These are phyloP conservation scores for Fonsecaea monophora DNA, from an alignment of 2,329 filamentous ascomycete species.

Conservation along the genomic window DNA sequence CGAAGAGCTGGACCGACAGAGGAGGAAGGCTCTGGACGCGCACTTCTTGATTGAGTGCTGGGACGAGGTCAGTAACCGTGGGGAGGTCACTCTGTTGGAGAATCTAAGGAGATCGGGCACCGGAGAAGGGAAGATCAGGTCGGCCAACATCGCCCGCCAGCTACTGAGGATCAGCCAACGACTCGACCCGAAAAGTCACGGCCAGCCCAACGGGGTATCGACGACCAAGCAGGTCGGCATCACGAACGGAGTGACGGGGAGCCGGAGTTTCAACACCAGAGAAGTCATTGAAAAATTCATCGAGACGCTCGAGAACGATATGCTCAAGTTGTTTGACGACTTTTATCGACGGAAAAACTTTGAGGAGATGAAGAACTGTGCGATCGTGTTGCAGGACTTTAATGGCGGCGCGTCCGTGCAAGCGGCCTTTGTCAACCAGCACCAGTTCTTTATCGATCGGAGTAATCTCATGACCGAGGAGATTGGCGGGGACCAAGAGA, in stretches of 20 bases:
- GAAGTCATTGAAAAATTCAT: conserved; percentile 97
- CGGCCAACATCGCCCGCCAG: conserved; percentile 91
- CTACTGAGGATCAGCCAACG: conserved; percentile 92
- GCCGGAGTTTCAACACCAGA: conserved; percentile 68
- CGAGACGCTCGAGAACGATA: conserved; percentile 91
- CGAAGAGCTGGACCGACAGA: conserved; percentile 92
- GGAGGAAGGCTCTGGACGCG: conserved; percentile 86
- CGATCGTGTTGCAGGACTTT: conserved; percentile 92
- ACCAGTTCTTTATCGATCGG: conserved; percentile 98
- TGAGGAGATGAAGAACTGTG: conserved; percentile 97
- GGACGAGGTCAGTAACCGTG: conserved; percentile 90
- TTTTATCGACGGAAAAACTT: conserved; percentile 96
- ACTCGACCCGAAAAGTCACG: conserved; percentile 78
- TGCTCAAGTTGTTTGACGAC: conserved; percentile 95
- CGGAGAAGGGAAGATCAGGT: conserved; percentile 90
- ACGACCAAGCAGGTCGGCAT: conserved; percentile 49
- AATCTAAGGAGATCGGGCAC: conserved; percentile 84
- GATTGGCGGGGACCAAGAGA: conserved; percentile 65
- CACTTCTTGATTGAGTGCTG: conserved; percentile 96
- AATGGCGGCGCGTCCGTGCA: conserved; percentile 95
- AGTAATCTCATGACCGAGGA: conserved; percentile 91
- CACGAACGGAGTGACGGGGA: conserved; percentile 58
- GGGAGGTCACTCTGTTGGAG: conserved; percentile 84
- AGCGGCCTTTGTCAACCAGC: conserved; percentile 95
- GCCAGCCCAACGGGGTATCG: conserved; percentile 49